These are phyloP conservation scores for Pestalotiopsis sp. DNA, from an alignment of 2,329 filamentous ascomycete genomes.

Conservation along the genomic window DNA sequence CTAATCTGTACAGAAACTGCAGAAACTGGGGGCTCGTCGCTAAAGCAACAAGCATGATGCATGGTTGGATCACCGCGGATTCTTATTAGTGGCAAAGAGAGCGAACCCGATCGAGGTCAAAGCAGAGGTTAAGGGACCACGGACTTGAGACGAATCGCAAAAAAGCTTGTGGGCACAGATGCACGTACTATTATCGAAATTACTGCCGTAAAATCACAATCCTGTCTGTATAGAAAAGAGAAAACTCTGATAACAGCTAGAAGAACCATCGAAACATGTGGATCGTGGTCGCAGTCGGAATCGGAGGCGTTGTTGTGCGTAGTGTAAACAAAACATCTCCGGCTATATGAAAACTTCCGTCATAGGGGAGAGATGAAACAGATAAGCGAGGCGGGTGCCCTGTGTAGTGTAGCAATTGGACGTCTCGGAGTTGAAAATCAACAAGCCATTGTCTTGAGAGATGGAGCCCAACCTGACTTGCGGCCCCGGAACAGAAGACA, in stretches of 20 bases:
- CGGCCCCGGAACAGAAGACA: no score
- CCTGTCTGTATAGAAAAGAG: not conserved
- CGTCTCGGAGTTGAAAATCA: no score
- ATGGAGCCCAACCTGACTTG: no score
- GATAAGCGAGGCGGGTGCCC: no score
- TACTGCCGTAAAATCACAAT: not conserved
- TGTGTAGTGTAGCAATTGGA: no score
- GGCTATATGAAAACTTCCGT: no score
- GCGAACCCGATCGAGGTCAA: not conserved
- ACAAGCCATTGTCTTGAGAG: no score
- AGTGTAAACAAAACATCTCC: not conserved
- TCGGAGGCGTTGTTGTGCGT: not conserved
- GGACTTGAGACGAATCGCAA: not conserved
- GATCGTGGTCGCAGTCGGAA: not conserved
- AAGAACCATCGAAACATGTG: not conserved
- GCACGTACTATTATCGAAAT: not conserved
- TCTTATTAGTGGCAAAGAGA: not conserved
- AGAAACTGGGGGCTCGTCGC: not conserved
- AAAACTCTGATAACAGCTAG: not conserved
- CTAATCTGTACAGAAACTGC: no score
- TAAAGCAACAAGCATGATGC: not conserved
- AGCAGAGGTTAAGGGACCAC: not conserved
- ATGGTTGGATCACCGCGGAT: not conserved
- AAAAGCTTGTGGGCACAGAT: not conserved
- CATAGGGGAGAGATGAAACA: no score